Base-by-base conservation (phyloP, 495 filamentous ascomycete species). In the Thozetella sp. region DNA sequence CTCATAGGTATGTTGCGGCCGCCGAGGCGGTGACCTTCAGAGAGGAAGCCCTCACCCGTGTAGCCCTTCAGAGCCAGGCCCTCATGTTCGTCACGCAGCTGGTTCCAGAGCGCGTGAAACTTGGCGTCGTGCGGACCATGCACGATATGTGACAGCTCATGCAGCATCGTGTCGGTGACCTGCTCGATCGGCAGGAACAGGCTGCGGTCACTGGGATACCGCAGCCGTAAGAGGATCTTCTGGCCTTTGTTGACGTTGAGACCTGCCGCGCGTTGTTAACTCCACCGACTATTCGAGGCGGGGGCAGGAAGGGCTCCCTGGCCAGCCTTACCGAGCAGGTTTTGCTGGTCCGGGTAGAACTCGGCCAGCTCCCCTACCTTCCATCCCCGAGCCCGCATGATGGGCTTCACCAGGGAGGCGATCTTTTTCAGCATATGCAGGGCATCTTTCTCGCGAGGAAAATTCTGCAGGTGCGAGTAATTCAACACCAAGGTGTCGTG, bases 71-170 rank as follows among this genome's bases (percentile, higher is more conserved):
- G 68, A 19, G 84, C 63, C 10, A 97, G 82, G 22, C 84, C 81
- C 60, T 92, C 83, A 64, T 96, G 88, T 67, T 97, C 93, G 54
- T 93, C 89, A 24, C 93, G 87, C 9, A 97, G 85, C 61, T 96
- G 86, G 58, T 97, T 88, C 90, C 93, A 96, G 20, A 97, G 76
- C 2, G 85, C 86, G 61, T 97, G 86, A 68, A 97, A 97, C 15
- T 90, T 80, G 37, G 79, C 83, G 58, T 97, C 86, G 67, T 99
- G 95, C 0, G 92, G 91, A 0, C 91, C 92, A 67, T 88, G 84
- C 2, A 91, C 82, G 61, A 89, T 97, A 68, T 99, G 95, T n/a
- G 86, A 88, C 1, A 99, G 85, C 83, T 98, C 95, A 69, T 99
- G 95, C 26, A 99, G 85, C 90, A 98, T 94, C 1, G 94, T 98